Base-by-base conservation (phyloP, 164 flowering plant species). In the Magnolia officinalis region DNA sequence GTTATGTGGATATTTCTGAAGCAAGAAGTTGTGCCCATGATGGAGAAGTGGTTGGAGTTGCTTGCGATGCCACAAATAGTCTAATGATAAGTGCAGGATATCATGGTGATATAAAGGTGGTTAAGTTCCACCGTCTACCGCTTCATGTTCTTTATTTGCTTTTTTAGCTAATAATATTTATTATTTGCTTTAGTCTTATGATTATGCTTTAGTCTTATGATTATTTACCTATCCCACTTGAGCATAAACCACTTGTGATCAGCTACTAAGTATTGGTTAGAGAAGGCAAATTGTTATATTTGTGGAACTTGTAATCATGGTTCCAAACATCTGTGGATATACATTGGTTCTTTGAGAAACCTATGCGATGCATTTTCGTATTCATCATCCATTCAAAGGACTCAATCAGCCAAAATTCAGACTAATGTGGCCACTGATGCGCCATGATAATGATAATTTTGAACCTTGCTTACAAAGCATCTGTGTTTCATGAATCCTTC, bases 21-120 rank as follows among this genome's bases (percentile, higher is more conserved):
- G 61, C 72, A 77, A 79, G 80, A 75, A 83, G 79, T 63, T 87
- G 81, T 75, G 98, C 97, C 52, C 98, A 96, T 82, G 80, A 81
- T 75, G 91, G 92, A 14, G 94, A 89, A 85, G 97, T 96, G 45
- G 89, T 92, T 84, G 96, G 98, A 45, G 84, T 96, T 81, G 96
- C 98, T 51, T 92, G 95, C 83, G 99, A 96, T 85, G 89, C 98
- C 19, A 94, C 98, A 80, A 96, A 96, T 79, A 82, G 93, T 51
- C 79, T 89, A 1, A 79, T 94, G 92, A 93, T 96, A 31, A 96
- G 98, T 85, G 98, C 89, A 3, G 98, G 99, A 65, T 89, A 87
- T 80, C 89, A 85, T 82, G 99, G 99, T 72, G 99, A 94, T 82
- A 81, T 94, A 75, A 96, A 96, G 98, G 98, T 93, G 13, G 61